Conservation (phyloP, 768 basidiomycete genomes). For the Russula emetica region DNA sequence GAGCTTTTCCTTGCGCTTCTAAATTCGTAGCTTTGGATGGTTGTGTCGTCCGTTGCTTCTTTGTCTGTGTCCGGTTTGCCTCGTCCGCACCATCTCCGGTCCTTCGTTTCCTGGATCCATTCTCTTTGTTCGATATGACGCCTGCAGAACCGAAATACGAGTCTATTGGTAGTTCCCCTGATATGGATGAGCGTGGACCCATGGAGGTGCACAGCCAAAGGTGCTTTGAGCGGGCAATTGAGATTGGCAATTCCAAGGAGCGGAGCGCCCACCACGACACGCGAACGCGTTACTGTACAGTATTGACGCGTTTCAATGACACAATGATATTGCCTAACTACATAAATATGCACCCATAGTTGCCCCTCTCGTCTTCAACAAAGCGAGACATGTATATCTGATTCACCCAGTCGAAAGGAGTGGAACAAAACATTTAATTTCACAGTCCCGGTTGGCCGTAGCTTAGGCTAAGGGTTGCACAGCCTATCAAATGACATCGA, state of each 20-base stretch:
- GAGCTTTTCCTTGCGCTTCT: not conserved
- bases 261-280: conserved; percentile 5
- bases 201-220: not conserved
- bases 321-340: not conserved
- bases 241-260: not conserved
- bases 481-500: not conserved
- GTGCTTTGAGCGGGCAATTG: not conserved
- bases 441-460: not conserved
- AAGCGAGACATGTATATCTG: not conserved
- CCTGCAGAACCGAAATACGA: conserved; percentile 15
- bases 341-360: not conserved
- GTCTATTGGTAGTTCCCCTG: conserved; percentile 21
- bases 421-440: not conserved
- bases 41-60: conserved; percentile 4
- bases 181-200: conserved; percentile 19
- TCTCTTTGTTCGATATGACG: conserved; percentile 7
- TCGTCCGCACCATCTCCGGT: not conserved
- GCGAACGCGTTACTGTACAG: not conserved
- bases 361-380: not conserved
- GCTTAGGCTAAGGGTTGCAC: not conserved
- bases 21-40: not conserved
- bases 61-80: conserved; percentile 2
- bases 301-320: conserved; percentile 20
- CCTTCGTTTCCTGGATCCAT: conserved; percentile 16
- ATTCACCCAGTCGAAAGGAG: not conserved